phyloP scores from a whole-genome alignment of 495 filamentous ascomycete genomes.

The Hypoxylon cercidicola region DNA sequence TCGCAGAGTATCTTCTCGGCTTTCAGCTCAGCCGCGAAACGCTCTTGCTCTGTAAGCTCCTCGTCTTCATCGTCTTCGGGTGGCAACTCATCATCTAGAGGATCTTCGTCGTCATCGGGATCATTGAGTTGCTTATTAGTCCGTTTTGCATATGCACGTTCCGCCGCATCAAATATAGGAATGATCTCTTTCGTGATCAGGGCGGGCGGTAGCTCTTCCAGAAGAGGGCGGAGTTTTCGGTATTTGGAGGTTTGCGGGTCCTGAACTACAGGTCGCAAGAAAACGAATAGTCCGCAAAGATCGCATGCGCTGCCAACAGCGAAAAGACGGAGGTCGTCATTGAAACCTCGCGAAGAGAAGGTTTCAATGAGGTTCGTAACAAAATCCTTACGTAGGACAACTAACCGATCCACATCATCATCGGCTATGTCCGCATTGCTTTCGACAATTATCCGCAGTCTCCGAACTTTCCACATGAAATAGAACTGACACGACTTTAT shows the following conservation, averaged over 20 bases:
- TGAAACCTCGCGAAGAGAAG: conserved; percentile 68
- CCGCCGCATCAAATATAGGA: conserved; percentile 76
- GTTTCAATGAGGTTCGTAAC: conserved; percentile 70
- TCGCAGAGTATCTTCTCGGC: conserved; percentile 87
- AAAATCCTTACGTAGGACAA: conserved; percentile 66
- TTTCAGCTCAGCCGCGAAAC: conserved; percentile 68
- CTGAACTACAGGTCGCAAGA: conserved; percentile 63
- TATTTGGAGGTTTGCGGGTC: conserved; percentile 49
- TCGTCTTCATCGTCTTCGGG: conserved; percentile 71
- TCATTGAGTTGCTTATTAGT: conserved; percentile 71
- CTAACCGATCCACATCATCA: conserved; percentile 65
- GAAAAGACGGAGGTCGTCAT: conserved; percentile 80
- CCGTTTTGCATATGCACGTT: conserved; percentile 78
- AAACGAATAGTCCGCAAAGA: conserved; percentile 79
- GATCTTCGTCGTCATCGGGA: conserved; percentile 74
- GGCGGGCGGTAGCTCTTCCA: conserved; percentile 68
- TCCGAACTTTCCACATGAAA: conserved; percentile 91
- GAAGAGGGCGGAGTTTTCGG: conserved; percentile 68
- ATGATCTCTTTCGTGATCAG: conserved; percentile 69
- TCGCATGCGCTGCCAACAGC: conserved; percentile 82
- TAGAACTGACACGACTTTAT: conserved; percentile 82
- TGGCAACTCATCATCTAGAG: conserved; percentile 63
- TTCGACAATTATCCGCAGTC: conserved; percentile 53
- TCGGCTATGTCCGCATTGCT: conserved; percentile 56
- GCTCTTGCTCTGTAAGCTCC: conserved; percentile 62